Conservation (phyloP, 2,329 filamentous ascomycete species). For the Colletotrichum chrysophilum region DNA sequence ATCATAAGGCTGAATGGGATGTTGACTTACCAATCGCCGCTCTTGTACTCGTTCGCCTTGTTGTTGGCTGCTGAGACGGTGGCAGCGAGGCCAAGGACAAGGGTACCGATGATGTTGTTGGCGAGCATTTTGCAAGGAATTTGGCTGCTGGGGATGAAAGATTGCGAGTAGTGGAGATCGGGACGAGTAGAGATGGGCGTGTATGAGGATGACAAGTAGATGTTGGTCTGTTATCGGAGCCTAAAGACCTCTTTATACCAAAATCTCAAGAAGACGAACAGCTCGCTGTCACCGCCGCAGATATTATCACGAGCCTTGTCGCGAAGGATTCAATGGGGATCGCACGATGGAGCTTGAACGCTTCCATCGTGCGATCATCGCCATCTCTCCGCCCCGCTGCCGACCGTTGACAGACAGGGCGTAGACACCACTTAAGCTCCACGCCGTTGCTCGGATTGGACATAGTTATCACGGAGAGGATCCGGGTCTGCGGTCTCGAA, state of each 20-base stretch:
- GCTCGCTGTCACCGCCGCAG: not conserved
- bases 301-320: not conserved
- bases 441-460: not conserved
- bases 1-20: not conserved
- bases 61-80: not conserved
- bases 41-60: not conserved
- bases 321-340: not conserved
- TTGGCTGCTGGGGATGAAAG: not conserved
- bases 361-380: not conserved
- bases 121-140: not conserved
- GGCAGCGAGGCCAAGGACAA: not conserved
- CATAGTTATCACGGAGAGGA: not conserved
- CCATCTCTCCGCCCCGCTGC: not conserved
- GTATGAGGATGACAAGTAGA: not conserved
- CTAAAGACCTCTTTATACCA: not conserved
- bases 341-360: not conserved
- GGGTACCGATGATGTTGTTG: not conserved
- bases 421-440: not conserved
- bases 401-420: not conserved
- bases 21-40: not conserved
- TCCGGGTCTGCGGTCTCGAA: not conserved
- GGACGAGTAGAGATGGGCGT: not conserved
- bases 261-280: not conserved
- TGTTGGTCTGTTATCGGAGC: not conserved
- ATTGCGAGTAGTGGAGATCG: not conserved